Evolutionary conservation across 495 filamentous ascomycete genomes (phyloP).

Genomic region (Hypoxylon crocopeplum): DNA sequence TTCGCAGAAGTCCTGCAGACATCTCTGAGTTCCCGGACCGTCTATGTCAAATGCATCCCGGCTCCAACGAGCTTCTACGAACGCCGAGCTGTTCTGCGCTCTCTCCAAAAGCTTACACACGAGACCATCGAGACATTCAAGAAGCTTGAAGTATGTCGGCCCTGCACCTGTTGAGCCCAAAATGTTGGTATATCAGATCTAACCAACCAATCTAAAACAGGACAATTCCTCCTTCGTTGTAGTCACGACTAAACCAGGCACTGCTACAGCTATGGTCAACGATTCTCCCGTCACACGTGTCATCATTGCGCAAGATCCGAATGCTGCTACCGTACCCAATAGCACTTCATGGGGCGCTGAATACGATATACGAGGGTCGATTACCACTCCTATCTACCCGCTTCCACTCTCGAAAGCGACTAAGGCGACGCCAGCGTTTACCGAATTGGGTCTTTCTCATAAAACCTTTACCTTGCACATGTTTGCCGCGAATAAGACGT

Average conservation of each 20-base stretch:
- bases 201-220: constrained; percentile 7
- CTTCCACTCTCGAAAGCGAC: constrained; percentile 12
- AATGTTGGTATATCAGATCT: background rate
- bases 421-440: constrained; percentile 25
- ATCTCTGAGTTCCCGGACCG: constrained; percentile 40
- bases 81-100: constrained; percentile 71
- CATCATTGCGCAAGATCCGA: constrained; percentile 23
- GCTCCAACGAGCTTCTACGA: constrained; percentile 70
- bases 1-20: constrained; percentile 36
- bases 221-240: constrained; percentile 52
- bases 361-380: constrained; percentile 29
- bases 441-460: constrained; percentile 29
- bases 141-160: constrained; percentile 64
- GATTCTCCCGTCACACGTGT: constrained; percentile 35
- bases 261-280: constrained; percentile 31
- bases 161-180: background rate
- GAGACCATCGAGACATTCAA: constrained; percentile 81
- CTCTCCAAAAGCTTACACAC: constrained; percentile 67
- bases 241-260: constrained; percentile 36
- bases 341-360: constrained; percentile 19
- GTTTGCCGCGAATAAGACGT: constrained; percentile 40
- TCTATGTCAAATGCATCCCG: constrained; percentile 72
- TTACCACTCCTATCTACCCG: constrained; percentile 26
- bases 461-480: constrained; percentile 49
- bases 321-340: background rate